Evolutionary conservation across 345 rosid species (phyloP), one percentile per base, ranked within the genome.

Genomic region (Eucalyptus virginea): DNA sequence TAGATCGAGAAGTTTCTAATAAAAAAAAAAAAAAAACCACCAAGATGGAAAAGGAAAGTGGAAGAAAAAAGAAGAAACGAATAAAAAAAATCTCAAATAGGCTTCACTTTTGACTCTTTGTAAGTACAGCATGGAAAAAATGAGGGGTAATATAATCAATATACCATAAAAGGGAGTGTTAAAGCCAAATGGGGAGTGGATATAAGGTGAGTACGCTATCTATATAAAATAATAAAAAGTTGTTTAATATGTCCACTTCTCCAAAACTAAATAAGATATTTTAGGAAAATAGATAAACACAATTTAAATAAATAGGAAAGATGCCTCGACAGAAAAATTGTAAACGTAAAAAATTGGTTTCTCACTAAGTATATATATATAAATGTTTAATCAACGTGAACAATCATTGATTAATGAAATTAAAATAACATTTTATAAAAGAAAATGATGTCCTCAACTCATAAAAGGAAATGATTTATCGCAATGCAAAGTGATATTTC

Each of bases 121-220:
- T 52, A 0, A 52, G 56, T 19, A 52, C 5, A 52, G 1, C 1
- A 19, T 52, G 58, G 58, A 19, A 52, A 52, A 52, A 52, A 1
- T 52, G 58, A 52, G 58, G 24, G 24, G 58, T 52, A 19, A 8
- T 52, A 52, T 52, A 52, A 52, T 52, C 24, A 19, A 52, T 52
- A 52, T 52, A 52, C 58, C 58, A 52, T 52, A 19, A 52, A 52
- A 52, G 24, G 5, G 5, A 19, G 58, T 19, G 24, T 52, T 52
- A 19, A 52, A 52, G 26, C 11, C 58, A 52, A 52, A 8, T 19
- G 1, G 8, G 58, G 2, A 52, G 58, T 8, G 24, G 24, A 52
- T 19, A 19, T 19, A 52, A 52, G 58, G 58, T 0, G 5, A 52
- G 24, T 19, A 2, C 0, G 5, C 2, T 19, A 52, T 52, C 58